Conservation (phyloP, 2,329 filamentous ascomycete species). For the Calonectria honghensis region DNA sequence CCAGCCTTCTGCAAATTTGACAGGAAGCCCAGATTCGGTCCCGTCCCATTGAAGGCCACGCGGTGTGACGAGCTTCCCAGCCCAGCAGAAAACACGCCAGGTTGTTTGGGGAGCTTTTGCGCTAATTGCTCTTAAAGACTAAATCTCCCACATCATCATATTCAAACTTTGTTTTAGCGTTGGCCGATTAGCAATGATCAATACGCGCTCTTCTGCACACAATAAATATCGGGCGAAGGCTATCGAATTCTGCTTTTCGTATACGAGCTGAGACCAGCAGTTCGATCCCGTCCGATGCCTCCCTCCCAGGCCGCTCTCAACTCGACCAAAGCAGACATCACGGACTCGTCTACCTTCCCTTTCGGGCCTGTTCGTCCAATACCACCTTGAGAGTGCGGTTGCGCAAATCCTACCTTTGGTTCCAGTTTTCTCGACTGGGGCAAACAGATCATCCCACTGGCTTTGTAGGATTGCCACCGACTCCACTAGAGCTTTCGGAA, state of each 20-base stretch:
- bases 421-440: constrained; percentile 19
- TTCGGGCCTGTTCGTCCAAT: neutral
- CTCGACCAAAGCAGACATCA: neutral
- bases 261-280: neutral
- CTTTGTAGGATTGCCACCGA: constrained; percentile 1
- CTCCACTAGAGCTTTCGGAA: neutral
- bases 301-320: neutral
- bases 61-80: neutral
- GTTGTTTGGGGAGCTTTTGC: constrained; percentile 11
- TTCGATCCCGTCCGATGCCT: neutral
- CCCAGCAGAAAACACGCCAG: neutral
- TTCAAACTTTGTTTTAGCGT: constrained; percentile 18
- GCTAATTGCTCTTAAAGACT: constrained; percentile 4
- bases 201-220: neutral
- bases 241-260: neutral
- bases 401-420: neutral
- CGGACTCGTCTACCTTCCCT: neutral
- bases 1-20: constrained; percentile 7
- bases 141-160: constrained; percentile 1
- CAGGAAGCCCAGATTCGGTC: neutral
- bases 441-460: constrained; percentile 12
- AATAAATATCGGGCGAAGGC: neutral
- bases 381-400: constrained; percentile 8
- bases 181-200: no score
- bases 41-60: neutral